Base-by-base conservation (phyloP, 2,329 filamentous ascomycete species). In the Coniochaeta pulveracea region DNA sequence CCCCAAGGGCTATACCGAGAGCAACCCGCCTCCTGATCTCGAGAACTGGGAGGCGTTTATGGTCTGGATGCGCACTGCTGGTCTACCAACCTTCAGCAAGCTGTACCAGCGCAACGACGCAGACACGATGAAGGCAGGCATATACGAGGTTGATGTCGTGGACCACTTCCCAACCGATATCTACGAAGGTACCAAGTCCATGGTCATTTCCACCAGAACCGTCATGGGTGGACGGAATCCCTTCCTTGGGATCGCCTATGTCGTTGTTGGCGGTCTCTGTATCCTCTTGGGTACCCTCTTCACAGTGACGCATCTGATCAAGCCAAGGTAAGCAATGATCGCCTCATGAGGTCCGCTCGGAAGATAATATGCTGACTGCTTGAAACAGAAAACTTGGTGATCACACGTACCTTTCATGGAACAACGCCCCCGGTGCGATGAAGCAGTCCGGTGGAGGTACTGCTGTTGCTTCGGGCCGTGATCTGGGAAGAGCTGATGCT, bases 41-140 rank as follows among this genome's bases (percentile, higher is more conserved):
- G 69, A 79, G 41, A 60, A 75, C 1, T 79, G 85, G 60, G 82
- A 94, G 55, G 76, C 77, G 26, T 93, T 98, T 56, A 88, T 95
- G 60, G 88, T 96, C 15, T 98, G 91, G 91, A 98, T 98, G 91
- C 78, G 91, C 47, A 93, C 93, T 2, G 91, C 91, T 16, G 91
- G 89, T 37, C 62, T 96, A 47, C 91, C 91, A 1, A 81, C 80
- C 5, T 98, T 98, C 55, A 94, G 84, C 70, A 98, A 98, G 63
- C 66, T 98, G 29, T 85, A 85, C 28, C 73, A 80, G 55, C 73
- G 86, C 38, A 95, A 95, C 50, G 80, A 94, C 51, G 65, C 64
- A 1, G 61, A 68, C 2, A 53, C 61, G 1, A 80, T 98, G 80
- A 48, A 52, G 21, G 51, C 61, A 11, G 91, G 89, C 18, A 73